Evolutionary conservation across 2,329 filamentous ascomycete species (phyloP).

Genomic region (Cladosporium sp.): DNA sequence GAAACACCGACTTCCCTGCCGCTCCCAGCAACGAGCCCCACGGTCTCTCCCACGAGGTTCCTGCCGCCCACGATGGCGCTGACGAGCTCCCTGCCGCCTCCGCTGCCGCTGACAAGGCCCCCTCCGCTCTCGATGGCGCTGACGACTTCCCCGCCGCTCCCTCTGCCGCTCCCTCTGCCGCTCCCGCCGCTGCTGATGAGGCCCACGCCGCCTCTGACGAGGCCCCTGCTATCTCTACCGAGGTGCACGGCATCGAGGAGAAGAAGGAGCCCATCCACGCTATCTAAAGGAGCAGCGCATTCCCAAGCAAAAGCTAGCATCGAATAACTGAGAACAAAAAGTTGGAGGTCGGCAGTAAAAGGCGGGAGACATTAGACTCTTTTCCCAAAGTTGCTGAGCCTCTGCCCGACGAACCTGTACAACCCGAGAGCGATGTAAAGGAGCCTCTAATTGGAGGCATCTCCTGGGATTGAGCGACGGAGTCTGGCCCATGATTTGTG

Average conservation of each 20-base stretch:
- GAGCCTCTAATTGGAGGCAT: background rate
- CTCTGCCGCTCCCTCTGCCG: too few relatives aligned
- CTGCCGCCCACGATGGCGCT: background rate
- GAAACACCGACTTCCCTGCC: constrained; percentile 20
- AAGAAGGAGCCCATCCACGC: constrained; percentile 14
- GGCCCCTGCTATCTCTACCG: background rate
- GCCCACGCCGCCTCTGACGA: background rate
- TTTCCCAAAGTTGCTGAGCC: background rate
- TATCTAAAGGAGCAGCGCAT: constrained; percentile 10
- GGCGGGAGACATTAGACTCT: background rate
- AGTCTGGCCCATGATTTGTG: background rate
- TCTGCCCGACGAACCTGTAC: constrained; percentile 4
- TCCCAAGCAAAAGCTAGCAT: background rate
- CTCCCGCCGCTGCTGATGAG: background rate
- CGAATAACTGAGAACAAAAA: background rate
- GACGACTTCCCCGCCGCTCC: background rate
- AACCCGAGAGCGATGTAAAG: background rate
- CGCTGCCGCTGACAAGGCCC: too few relatives aligned
- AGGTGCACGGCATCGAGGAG: constrained; percentile 13
- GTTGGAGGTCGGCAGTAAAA: constrained; percentile 7
- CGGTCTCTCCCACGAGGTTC: background rate
- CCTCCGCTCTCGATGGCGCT: background rate
- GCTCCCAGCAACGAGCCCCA: constrained; percentile 19
- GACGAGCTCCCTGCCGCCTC: background rate
- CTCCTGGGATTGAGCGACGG: constrained; percentile 4